Conservation (phyloP, 2,329 filamentous ascomycete genomes). For the Tolypocladium inflatum region DNA sequence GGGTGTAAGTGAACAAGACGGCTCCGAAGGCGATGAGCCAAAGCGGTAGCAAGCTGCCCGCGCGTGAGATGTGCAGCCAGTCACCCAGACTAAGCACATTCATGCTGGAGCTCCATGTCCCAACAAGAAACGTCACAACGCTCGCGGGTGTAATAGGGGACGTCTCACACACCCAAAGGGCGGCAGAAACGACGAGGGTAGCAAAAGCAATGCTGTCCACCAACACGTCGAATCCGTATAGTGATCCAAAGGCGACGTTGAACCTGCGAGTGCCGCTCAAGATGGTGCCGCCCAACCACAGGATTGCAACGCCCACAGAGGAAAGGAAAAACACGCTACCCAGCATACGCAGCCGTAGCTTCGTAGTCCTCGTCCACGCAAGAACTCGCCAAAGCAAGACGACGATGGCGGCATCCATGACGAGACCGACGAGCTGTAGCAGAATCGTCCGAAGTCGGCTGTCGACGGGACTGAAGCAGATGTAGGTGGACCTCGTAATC, state of each 20-base stretch:
- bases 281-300: constrained; percentile 24
- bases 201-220: constrained; percentile 37
- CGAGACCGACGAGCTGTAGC: constrained; percentile 34
- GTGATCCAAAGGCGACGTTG: constrained; percentile 26
- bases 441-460: constrained; percentile 23
- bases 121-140: constrained; percentile 33
- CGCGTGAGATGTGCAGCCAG: constrained; percentile 32
- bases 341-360: constrained; percentile 34
- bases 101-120: constrained; percentile 23
- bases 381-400: constrained; percentile 42
- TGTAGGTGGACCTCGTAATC: constrained; percentile 36
- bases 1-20: constrained; percentile 31
- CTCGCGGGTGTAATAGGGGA: constrained; percentile 32
- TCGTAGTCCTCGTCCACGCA: constrained; percentile 39
- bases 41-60: constrained; percentile 26
- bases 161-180: constrained; percentile 36
- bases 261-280: constrained; percentile 12
- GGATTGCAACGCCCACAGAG: constrained; percentile 24
- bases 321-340: constrained; percentile 31
- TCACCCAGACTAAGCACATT: constrained; percentile 30
- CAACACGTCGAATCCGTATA: constrained; percentile 39
- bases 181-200: constrained; percentile 31
- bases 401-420: constrained; percentile 36
- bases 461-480: constrained; percentile 37
- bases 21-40: constrained; percentile 31